phyloP scores from a whole-genome alignment of 2,329 filamentous ascomycete species.

The Fusarium algeriense region DNA sequence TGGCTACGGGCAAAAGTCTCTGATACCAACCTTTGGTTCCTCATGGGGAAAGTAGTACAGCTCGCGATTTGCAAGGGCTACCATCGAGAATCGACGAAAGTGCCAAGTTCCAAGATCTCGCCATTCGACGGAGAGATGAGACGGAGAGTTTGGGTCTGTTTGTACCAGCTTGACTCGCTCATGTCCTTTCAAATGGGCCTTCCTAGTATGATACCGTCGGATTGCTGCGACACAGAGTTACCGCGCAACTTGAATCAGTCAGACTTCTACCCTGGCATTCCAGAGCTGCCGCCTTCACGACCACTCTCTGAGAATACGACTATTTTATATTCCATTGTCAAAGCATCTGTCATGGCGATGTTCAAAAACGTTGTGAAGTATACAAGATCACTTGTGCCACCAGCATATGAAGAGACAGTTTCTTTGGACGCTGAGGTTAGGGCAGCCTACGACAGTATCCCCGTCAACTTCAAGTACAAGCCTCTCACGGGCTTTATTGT shows the following conservation, averaged over 20 bases:
- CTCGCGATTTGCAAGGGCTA: conserved; percentile 63
- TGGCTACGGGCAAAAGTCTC: conserved; percentile 45
- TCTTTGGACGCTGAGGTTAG: conserved; percentile 41
- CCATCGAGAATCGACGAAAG: conserved; percentile 58
- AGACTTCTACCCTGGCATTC: conserved; percentile 25
- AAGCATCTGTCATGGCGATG: conserved; percentile 44
- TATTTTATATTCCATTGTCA: conserved; percentile 48
- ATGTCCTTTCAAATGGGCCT: conserved; percentile 62
- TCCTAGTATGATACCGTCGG: conserved; percentile 58
- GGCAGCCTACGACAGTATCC: conserved; percentile 39
- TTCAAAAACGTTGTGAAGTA: conserved; percentile 44
- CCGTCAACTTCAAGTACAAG: conserved; percentile 42
- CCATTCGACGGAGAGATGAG: conserved; percentile 62
- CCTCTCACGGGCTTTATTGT: conserved; percentile 46
- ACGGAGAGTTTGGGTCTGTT: conserved; percentile 60
- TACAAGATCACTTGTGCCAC: conserved; percentile 18
- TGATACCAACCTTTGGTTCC: conserved; percentile 59
- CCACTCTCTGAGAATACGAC: conserved; percentile 34
- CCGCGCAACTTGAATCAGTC: conserved; percentile 42
- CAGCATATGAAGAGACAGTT: conserved; percentile 28
- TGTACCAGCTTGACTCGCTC: conserved; percentile 59
- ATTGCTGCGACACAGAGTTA: conserved; percentile 36
- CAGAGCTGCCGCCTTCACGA: conserved; percentile 29
- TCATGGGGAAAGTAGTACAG: conserved; percentile 57
- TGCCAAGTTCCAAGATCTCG: conserved; percentile 50